Evolutionary conservation across 169 alveolate species (phyloP), one percentile per base, ranked within the genome.

Genomic region (Fabrea salina): DNA sequence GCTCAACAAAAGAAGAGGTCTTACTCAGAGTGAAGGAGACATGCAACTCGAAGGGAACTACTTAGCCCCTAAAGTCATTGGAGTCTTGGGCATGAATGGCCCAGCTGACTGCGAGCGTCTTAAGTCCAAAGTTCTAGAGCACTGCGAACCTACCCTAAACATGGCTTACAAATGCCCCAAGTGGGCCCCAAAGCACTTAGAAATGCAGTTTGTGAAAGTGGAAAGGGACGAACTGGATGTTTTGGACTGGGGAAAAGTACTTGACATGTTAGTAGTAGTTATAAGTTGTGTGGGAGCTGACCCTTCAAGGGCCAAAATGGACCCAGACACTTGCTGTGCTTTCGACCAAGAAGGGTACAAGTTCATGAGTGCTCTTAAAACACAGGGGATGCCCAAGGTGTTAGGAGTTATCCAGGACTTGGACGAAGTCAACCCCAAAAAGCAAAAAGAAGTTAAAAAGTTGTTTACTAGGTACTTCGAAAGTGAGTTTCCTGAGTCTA

Each of bases 291-390:
- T 11, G 8, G n/a, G 35, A 11, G 33, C 33, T 50, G 80, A 72
- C 47, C 13, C 30, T 0, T 22, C 47, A 16, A 19, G 33, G 25
- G 54, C 33, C 16, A 72, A 72, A 51, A 13, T 33, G 11, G 53
- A 72, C 49, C 80, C 80, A 72, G 54, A 27, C 3, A 7, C 19
- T 1, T 13, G 39, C 47, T 8, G 84, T 67, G 93, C 94, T 47
- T 90, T 91, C 59, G 96, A 91, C 86, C 89, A 88, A 50, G 61
- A 64, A 27, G 97, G 95, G 16, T 93, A 91, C 78, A 86, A 85
- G 64, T 75, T 89, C 37, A 64, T 93, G n/a, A 57, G 88, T 40
- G 79, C 80, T 35, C 56, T 93, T 13, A 91, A 93, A 83, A 83
- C 90, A 0, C 86, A 93, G 72, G 97, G 96, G 13, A 47, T 93